Percentiles rank a stretch among this genome's conserved stretches.
Conservation (phyloP, 495 filamentous ascomycete genomes). For the Trichoderma erinaceum region DNA sequence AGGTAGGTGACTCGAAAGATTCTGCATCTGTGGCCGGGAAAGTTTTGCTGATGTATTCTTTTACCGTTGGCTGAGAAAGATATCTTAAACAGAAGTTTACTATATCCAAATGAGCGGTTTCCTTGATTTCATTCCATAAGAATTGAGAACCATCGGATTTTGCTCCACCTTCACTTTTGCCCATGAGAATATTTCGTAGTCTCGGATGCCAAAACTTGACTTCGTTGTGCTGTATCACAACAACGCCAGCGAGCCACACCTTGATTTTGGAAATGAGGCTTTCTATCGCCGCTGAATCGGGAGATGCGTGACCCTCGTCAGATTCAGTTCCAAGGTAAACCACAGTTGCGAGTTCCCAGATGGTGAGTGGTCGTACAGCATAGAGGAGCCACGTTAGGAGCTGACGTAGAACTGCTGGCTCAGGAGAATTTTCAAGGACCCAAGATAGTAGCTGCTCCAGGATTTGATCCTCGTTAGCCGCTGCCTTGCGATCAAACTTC, state of each 20-base stretch:
- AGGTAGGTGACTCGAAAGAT: neutral
- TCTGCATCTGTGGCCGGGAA: neutral
- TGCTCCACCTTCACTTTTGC: neutral
- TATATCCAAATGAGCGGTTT: constrained; percentile 1
- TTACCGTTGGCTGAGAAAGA: neutral
- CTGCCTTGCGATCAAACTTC: neutral
- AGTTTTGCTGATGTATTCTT: neutral
- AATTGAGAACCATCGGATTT: neutral
- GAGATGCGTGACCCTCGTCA: neutral
- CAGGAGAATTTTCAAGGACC: constrained; percentile 14
- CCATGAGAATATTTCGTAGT: constrained; percentile 18
- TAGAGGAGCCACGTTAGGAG: constrained; percentile 17
- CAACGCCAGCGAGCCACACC: constrained; percentile 16
- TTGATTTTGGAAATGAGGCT: constrained; percentile 10
- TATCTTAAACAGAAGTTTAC: neutral
- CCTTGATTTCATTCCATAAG: neutral
- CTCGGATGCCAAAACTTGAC: constrained; percentile 15
- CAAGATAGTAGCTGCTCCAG: neutral
- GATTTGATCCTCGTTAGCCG: neutral
- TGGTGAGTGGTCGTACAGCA: constrained; percentile 17
- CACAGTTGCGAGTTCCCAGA: constrained; percentile 16
- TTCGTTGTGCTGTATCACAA: constrained; percentile 18
- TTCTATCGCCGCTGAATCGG: neutral
- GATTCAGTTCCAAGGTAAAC: neutral
- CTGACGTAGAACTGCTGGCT: neutral